These are phyloP conservation scores for Paraphysoderma sedebokerense DNA, from an alignment of 371 early-diverging fungal species.

Conservation along the genomic window DNA sequence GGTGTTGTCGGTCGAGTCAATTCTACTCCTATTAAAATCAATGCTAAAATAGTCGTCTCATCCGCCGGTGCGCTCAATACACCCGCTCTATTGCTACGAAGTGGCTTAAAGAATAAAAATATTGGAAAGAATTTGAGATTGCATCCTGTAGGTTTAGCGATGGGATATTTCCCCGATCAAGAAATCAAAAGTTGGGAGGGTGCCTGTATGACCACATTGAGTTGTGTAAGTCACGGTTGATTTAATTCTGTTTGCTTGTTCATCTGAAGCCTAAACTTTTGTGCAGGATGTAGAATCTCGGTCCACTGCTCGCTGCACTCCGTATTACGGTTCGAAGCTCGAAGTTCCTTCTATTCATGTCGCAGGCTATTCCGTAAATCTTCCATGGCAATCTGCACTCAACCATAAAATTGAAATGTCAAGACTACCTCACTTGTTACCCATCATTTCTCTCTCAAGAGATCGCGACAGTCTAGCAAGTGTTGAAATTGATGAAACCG, in stretches of 20 bases:
- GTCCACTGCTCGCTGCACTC: no score
- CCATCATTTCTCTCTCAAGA: constrained; percentile 38
- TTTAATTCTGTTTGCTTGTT: not conserved
- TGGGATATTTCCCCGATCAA: constrained; percentile 39
- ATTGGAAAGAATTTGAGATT: constrained; percentile 47
- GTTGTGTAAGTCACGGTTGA: not conserved
- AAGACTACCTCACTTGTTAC: constrained; percentile 19
- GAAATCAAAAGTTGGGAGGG: constrained; percentile 5
- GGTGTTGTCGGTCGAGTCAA: not conserved
- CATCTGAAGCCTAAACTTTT: constrained; percentile 17
- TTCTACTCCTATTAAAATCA: constrained; percentile 12
- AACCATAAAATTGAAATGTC: constrained; percentile 37
- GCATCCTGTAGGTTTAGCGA: constrained; percentile 42
- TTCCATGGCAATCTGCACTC: constrained; percentile 11
- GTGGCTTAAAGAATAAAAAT: constrained; percentile 46
- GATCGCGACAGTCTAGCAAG: constrained; percentile 39
- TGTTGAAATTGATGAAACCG: constrained; percentile 15
- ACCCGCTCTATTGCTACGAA: constrained; percentile 40
- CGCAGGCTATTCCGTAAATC: constrained; percentile 30
- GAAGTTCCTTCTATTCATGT: constrained; percentile 38
- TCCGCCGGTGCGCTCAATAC: constrained; percentile 47
- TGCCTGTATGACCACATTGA: not conserved
- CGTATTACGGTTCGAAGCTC: constrained; percentile 41
- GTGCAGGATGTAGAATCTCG: constrained; percentile 31
- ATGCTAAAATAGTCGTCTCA: constrained; percentile 38